phyloP scores from a whole-genome alignment of 2,329 filamentous ascomycete species.

The Pseudocercospora pini-densiflorae region DNA sequence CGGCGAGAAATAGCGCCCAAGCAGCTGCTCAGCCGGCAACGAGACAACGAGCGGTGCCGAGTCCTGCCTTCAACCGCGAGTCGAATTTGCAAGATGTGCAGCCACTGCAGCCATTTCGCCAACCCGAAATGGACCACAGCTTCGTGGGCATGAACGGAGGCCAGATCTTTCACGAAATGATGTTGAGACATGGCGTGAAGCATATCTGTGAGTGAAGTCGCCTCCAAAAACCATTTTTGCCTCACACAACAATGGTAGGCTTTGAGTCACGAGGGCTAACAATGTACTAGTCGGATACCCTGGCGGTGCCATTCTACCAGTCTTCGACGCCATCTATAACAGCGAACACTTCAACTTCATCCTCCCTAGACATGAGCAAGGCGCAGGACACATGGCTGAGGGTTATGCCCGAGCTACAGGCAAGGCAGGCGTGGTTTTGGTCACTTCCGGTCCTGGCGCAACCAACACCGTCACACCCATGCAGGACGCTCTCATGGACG shows the following conservation, averaged over 20 bases:
- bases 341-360: constrained; percentile 96
- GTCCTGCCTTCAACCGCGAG: constrained; percentile 57
- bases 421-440: constrained; percentile 92
- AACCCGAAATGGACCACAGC: constrained; percentile 58
- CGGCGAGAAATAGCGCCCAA: constrained; percentile 50
- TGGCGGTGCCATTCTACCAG: constrained; percentile 93
- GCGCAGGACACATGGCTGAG: constrained; percentile 97
- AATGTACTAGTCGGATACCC: constrained; percentile 67
- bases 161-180: constrained; percentile 99
- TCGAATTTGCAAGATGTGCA: constrained; percentile 46
- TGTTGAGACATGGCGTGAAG: constrained; percentile 89
- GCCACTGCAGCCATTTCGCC: constrained; percentile 52
- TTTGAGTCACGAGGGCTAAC: constrained; percentile 23
- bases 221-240: background rate
- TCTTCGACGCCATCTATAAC: constrained; percentile 99
- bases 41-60: constrained; percentile 46
- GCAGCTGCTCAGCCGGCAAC: constrained; percentile 42
- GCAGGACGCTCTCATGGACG: constrained; percentile 94
- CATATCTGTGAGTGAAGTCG: constrained; percentile 76
- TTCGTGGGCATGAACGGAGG: constrained; percentile 96
- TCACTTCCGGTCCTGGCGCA: constrained; percentile 94
- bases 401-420: constrained; percentile 94
- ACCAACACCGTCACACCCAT: constrained; percentile 97
- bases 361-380: constrained; percentile 94
- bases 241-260: constrained; percentile 4